Evolutionary conservation across 2,329 filamentous ascomycete species (phyloP), one percentile per base, ranked within the genome.

Genomic region (Aspergillus novoparasiticus): DNA sequence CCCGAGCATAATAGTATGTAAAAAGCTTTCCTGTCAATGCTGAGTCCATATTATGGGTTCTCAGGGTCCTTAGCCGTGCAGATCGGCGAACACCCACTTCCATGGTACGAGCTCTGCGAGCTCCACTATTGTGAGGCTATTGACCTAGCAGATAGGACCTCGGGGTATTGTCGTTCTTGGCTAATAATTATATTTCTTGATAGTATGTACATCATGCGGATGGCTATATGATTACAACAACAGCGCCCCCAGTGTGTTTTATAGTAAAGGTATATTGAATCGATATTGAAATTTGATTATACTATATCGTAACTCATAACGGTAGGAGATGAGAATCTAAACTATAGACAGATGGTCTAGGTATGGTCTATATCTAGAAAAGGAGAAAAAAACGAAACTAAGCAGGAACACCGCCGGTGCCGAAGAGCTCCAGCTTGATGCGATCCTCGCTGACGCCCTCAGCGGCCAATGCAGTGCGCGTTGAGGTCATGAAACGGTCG

Each of bases 361-460:
- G 48, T 51, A 51, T 51, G 9, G 3, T 51, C 28, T 34, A 51
- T 21, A 51, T 51, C 16, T 21, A 34, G 48, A 34, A 23, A 30
- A 32, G n/a, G 16, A 30, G 32, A 32, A 26, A 3, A 8, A n/a
- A 30, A 30, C 1, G 10, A 51, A 34, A 10, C 12, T 56, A 61
- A 62, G 61, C 53, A 23, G 71, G 67, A 4, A 77, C 68, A 60
- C 76, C 76, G 4, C 87, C 86, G 1, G 87, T 88, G n/a, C 83
- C 84, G 68, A 91, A 92, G 34, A 90, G 75, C 76, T 93, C 90
- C 68, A 91, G 82, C 70, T 88, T 85, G 60, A 91, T 83, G 67
- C 86, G 84, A 34, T 83, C 82, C n/a, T 77, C 75, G 1, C 80
- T 76, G 1, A 93, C 88, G 0, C 89, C 89, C 60, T 81, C 76